phyloP scores from a whole-genome alignment of 371 early-diverging fungal genomes.

The Rhizomucor pusillus region DNA sequence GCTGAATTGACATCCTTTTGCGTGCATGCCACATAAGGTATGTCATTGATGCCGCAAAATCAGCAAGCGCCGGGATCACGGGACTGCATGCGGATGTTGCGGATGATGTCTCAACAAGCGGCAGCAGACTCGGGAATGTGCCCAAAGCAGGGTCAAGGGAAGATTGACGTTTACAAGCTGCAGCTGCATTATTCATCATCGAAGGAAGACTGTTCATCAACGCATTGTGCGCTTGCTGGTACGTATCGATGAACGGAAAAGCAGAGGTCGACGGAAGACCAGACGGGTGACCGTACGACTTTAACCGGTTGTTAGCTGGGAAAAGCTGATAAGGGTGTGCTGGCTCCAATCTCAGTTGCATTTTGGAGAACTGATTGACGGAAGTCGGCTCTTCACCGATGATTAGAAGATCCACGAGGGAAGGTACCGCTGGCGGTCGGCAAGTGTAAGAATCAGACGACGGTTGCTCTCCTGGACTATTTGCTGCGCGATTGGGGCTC shows the following conservation, averaged over 20 bases:
- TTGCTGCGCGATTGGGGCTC: conserved; percentile 4
- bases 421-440: background rate
- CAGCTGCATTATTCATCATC: background rate
- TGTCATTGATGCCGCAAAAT: conserved; percentile 62
- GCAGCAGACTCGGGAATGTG: too few species aligned
- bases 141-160: conserved; percentile 11
- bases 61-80: conserved; percentile 48
- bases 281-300: conserved; percentile 8
- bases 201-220: too few species aligned
- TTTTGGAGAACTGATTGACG: conserved; percentile 5
- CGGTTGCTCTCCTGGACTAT: conserved; percentile 1
- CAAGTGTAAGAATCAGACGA: conserved; percentile 4
- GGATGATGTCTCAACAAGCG: too few species aligned
- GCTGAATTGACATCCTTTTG: conserved; percentile 20
- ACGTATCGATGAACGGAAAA: conserved; percentile 1
- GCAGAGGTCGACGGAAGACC: conserved; percentile 4
- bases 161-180: conserved; percentile 6
- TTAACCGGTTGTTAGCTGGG: conserved; percentile 16
- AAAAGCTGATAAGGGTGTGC: conserved; percentile 22
- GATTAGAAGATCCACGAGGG: conserved; percentile 3
- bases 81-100: too few species aligned
- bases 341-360: conserved; percentile 19
- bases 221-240: too few species aligned
- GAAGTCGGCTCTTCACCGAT: background rate
- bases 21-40: conserved; percentile 66